Conservation (phyloP, 139 green algal species). For the Chlamydomonas sp. region DNA sequence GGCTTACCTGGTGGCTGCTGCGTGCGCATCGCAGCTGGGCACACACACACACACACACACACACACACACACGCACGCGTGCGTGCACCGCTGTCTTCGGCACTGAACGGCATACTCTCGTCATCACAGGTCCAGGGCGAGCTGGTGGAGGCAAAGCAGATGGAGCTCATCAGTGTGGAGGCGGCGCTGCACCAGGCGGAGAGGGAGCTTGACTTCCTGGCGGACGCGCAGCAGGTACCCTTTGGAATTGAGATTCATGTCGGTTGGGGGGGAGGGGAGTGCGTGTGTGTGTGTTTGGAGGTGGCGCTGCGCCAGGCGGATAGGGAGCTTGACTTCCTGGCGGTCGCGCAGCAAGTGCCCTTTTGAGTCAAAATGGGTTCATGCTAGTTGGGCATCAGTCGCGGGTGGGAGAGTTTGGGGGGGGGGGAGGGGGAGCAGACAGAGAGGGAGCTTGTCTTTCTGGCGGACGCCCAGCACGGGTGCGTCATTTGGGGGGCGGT, state of each 20-base stretch:
- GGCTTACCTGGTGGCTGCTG: too few relatives aligned
- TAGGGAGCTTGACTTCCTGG: constrained; percentile 37
- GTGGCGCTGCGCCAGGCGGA: constrained; percentile 25
- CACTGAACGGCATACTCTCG: too few relatives aligned
- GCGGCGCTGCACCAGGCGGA: constrained; percentile 25
- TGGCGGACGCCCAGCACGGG: constrained; percentile 24
- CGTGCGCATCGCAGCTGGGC: too few relatives aligned
- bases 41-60: too few relatives aligned
- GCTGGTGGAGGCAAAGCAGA: constrained; percentile 11
- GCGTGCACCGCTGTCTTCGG: too few relatives aligned
- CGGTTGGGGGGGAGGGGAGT: constrained; percentile 1
- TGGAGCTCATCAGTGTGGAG: constrained; percentile 23
- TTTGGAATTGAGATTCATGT: too few relatives aligned
- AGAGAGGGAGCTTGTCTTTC: constrained; percentile 35
- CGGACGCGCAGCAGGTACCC: constrained; percentile 19
- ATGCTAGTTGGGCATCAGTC: neutral
- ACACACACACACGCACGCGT: too few relatives aligned
- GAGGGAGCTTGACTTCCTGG: constrained; percentile 37
- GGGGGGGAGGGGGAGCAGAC: constrained; percentile 18
- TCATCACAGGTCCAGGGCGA: constrained; percentile 11
- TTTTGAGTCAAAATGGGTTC: too few relatives aligned
- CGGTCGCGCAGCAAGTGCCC: constrained; percentile 19
- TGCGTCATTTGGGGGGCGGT: too few relatives aligned
- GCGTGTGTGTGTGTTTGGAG: constrained; percentile 20
- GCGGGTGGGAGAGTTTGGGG: constrained; percentile 19